These are phyloP conservation scores for Ceratocystis papillata DNA, from an alignment of 2,329 filamentous ascomycete genomes.

Conservation along the genomic window DNA sequence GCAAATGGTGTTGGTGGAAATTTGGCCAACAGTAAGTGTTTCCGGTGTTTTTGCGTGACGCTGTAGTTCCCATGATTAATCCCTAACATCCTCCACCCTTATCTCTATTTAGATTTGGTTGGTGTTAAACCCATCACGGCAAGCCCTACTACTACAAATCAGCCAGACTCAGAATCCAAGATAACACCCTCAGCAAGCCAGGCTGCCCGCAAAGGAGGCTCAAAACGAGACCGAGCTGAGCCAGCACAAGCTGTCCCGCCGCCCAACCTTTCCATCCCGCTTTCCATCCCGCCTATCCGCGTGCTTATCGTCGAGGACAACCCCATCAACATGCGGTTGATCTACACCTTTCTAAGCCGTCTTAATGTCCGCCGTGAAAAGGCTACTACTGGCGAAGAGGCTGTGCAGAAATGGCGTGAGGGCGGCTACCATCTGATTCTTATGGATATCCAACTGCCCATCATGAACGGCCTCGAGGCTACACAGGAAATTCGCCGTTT, in stretches of 20 bases:
- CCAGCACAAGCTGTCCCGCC: conserved; percentile 39
- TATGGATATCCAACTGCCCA: conserved; percentile 96
- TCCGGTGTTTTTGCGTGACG: neutral
- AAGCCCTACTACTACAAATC: neutral
- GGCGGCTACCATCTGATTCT: conserved; percentile 93
- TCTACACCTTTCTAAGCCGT: conserved; percentile 92
- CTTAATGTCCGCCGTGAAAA: conserved; percentile 94
- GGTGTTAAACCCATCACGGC: neutral
- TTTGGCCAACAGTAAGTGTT: neutral
- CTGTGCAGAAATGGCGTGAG: conserved; percentile 81
- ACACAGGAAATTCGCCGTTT: conserved; percentile 87
- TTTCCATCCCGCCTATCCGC: conserved; percentile 82
- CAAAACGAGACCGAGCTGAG: neutral
- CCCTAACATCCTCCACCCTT: neutral
- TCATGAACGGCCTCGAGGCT: conserved; percentile 91
- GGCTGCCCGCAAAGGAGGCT: neutral
- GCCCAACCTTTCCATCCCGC: conserved; percentile 46
- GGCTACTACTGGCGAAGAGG: conserved; percentile 90
- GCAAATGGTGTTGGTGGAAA: neutral
- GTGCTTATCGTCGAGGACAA: conserved; percentile 98
- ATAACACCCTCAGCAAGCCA: neutral
- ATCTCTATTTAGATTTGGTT: neutral
- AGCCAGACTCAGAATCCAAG: conserved; percentile 26
- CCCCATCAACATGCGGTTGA: conserved; percentile 85
- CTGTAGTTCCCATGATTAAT: neutral